Conservation (phyloP, 2,329 filamentous ascomycete species). For the Claviceps sp. region DNA sequence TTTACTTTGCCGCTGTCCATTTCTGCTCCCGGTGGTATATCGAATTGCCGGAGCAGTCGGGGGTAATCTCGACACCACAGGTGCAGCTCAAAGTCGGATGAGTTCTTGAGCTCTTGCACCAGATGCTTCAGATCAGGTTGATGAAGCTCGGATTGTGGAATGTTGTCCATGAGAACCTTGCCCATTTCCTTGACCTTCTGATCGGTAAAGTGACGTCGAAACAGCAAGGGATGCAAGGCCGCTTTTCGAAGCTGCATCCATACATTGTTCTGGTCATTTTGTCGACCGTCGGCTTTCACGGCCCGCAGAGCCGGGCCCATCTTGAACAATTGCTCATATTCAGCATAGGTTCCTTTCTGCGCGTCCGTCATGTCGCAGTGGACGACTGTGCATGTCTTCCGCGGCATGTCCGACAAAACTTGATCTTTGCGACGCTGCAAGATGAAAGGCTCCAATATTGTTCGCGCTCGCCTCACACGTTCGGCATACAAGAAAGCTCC, state of each 20-base stretch:
- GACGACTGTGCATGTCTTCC: conserved; percentile 64
- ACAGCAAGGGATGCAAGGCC: conserved; percentile 81
- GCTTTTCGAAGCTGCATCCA: conserved; percentile 90
- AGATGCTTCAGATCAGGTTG: conserved; percentile 40
- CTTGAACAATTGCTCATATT: conserved; percentile 50
- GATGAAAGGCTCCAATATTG: conserved; percentile 91
- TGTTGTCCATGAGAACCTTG: conserved; percentile 59
- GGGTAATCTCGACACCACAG: conserved; percentile 49
- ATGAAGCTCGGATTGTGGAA: conserved; percentile 40
- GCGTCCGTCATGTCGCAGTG: conserved; percentile 65
- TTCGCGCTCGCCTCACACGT: conserved; percentile 73
- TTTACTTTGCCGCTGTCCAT: conserved; percentile 70
- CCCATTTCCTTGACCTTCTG: conserved; percentile 64
- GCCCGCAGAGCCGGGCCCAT: conserved; percentile 40
- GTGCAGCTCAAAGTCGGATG: conserved; percentile 53
- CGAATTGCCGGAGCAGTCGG: conserved; percentile 35
- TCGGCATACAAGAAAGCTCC: conserved; percentile 76
- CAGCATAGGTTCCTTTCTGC: conserved; percentile 62
- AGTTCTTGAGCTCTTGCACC: conserved; percentile 40
- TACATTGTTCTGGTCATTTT: conserved; percentile 50
- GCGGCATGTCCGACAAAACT: conserved; percentile 71
- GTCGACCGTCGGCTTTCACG: conserved; percentile 34
- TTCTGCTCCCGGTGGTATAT: conserved; percentile 39
- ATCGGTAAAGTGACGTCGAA: conserved; percentile 69
- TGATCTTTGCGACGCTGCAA: conserved; percentile 87